Conservation (phyloP, 805 yeast genomes). For the Wickerhamiella shivajii region DNA sequence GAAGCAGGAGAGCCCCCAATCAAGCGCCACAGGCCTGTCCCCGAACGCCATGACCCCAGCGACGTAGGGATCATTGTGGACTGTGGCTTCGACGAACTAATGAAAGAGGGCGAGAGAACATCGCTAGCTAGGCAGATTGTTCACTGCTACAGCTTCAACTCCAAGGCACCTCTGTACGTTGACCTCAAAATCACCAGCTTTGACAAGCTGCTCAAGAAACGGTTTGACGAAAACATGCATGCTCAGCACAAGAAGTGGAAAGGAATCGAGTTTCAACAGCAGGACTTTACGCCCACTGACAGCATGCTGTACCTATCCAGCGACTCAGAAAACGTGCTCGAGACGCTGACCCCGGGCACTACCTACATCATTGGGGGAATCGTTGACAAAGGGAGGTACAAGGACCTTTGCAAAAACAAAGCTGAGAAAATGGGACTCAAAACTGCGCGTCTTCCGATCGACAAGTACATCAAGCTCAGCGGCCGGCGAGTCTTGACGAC, state of each 20-base stretch:
- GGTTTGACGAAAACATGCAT: conserved; percentile 51
- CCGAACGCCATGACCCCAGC: conserved; percentile 8
- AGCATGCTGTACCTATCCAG: conserved; percentile 60
- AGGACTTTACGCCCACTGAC: conserved; percentile 25
- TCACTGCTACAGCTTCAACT: conserved; percentile 66
- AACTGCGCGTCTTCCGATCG: conserved; percentile 76
- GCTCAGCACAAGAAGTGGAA: conserved; percentile 55
- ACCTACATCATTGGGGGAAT: conserved; percentile 91
- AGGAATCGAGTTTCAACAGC: conserved; percentile 37
- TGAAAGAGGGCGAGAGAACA: conserved; percentile 57
- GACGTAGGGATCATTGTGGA: conserved; percentile 46
- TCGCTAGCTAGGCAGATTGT: conserved; percentile 72
- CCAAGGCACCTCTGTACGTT: conserved; percentile 42
- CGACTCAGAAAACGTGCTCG: conserved; percentile 62
- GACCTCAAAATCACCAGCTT: conserved; percentile 50
- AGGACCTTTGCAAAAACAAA: conserved; percentile 62
- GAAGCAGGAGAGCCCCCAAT: conserved; percentile 14
- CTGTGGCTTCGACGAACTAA: conserved; percentile 80
- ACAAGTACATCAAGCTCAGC: conserved; percentile 61
- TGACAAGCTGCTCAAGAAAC: conserved; percentile 43
- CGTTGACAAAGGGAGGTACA: conserved; percentile 87
- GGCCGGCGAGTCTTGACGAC: conserved; percentile 88
- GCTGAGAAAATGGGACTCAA: conserved; percentile 58
- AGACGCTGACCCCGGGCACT: conserved; percentile 46
- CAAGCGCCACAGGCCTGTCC: conserved; percentile 5